Base-by-base conservation (phyloP, 805 yeast genomes). In the Nakazawaea siamensis region DNA sequence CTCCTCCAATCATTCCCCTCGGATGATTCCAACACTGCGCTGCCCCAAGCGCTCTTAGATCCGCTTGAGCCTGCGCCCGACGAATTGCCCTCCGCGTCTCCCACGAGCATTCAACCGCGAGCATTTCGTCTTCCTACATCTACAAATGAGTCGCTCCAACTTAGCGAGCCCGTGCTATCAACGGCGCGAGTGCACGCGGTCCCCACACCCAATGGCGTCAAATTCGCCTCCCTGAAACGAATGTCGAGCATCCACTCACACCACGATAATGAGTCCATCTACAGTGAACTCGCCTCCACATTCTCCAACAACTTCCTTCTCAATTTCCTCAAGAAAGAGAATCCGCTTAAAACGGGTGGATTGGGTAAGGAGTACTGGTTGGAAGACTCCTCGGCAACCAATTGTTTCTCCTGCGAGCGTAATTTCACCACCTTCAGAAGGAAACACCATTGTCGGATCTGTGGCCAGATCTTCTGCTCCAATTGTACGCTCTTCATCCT, bases 381-480 rank as follows among this genome's bases (percentile, higher is more conserved):
- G 85, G 86, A 88, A 48, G 97, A 90, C 59, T 83, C 90, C 27
- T 83, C 86, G 40, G 95, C 94, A 0, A 72, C 79, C 7, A 92
- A 86, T 42, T 90, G 98, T 50, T 75, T 86, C 39, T 68, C 80
- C 12, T 90, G 97, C 55, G 84, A 81, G 37, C 69, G 76, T 36
- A 73, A 75, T 3, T 90, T 90, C 51, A 73, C 82, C 1, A 81
- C 97, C 0, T 88, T 87, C 58, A 63, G 96, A 52, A 66, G 98
- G 45, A 82, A 84, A 44, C 98, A 90, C 52, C 98, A 90, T 56
- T 90, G 98, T 51, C 64, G 98, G 35, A 77, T 90, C 24, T 90
- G 98, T 58, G 98, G 98, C 2, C 95, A 88, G 54, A 88, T 90
- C 32, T 90, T 88, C 51, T 90, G 98, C 55, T 69, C 81, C 29